Evolutionary conservation across 805 yeast genomes (phyloP), one percentile per base, ranked within the genome.

Genomic region (Scheffersomyces amazonensis): DNA sequence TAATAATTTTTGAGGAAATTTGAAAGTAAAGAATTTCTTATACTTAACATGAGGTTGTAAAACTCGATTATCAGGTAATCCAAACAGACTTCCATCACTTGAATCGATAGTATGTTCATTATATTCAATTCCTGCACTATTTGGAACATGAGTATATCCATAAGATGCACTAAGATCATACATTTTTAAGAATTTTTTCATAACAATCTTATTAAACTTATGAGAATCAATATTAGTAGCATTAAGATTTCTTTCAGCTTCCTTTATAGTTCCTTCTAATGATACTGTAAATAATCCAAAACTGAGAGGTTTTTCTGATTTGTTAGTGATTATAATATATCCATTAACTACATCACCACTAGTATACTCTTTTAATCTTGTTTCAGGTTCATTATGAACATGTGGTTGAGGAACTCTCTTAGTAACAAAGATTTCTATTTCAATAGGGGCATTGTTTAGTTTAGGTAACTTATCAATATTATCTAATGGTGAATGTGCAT

Each of bases 81-180:
- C 84, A 32, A 78, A 45, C 13, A 51, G 38, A n/a, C 69, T 59
- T 3, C 75, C 74, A 48, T 79, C 83, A 32, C 46, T 49, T 9
- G 43, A 32, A 51, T 78, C 85, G 5, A 44, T 51, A 10, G 71
- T 60, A 23, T 65, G 72, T 1, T 72, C 63, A 22, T 58, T 68
- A 44, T 73, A 71, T 35, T 69, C 67, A 10, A 71, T 54, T 0
- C 77, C 73, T 15, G 79, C 80, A 25, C 78, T 66, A 46, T 73
- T 70, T 2, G 81, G 78, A 13, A 77, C 69, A 27, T 69, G 66
- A 1, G 61, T 53, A 40, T 73, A 71, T 0, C 76, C 73, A 47
- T 69, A 73, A 7, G 81, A 73, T 1, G 84, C 84, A 52, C 75
- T 71, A 32, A 79, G 48, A 49, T 80, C 85, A 35, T 78, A 75